A percentile compares a stretch with the other conserved stretches of the same genome.
Conservation (phyloP, 306 rosid genomes). For the Vachellia collinsii region DNA sequence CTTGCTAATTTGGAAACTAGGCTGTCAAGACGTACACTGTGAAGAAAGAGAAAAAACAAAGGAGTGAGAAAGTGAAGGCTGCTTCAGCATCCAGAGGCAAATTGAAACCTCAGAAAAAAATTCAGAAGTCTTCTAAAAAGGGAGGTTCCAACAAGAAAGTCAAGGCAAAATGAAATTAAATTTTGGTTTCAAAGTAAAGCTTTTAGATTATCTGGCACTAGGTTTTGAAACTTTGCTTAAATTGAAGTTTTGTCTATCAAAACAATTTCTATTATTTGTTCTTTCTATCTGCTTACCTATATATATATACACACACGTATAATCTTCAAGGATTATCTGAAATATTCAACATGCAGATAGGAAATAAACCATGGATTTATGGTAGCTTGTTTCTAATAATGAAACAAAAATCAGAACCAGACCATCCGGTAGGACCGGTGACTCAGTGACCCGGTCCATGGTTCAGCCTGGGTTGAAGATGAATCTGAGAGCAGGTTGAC, state of each 20-base stretch:
- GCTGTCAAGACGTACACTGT: slow-evolving; percentile 74
- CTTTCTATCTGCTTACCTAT: neutral
- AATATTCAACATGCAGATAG: neutral
- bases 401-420: no score
- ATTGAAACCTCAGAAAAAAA: slow-evolving; percentile 64
- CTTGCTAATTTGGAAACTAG: slow-evolving; percentile 45
- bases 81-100: slow-evolving; percentile 54
- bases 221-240: slow-evolving; percentile 22
- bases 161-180: slow-evolving; percentile 55
- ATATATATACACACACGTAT: neutral
- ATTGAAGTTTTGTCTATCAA: slow-evolving; percentile 38
- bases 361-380: neutral
- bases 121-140: slow-evolving; percentile 56
- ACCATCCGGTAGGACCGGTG: no score
- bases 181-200: slow-evolving; percentile 26
- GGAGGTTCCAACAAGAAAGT: slow-evolving; percentile 62
- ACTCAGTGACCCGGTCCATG: no score
- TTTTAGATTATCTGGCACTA: slow-evolving; percentile 24
- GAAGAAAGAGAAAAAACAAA: slow-evolving; percentile 74
- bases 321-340: neutral
- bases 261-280: slow-evolving; percentile 4
- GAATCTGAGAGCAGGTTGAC: no score
- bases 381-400: neutral
- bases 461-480: no score
- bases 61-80: slow-evolving; percentile 45